Conservation (phyloP, 371 early-diverging fungal species). For the Globomyces sp. region DNA sequence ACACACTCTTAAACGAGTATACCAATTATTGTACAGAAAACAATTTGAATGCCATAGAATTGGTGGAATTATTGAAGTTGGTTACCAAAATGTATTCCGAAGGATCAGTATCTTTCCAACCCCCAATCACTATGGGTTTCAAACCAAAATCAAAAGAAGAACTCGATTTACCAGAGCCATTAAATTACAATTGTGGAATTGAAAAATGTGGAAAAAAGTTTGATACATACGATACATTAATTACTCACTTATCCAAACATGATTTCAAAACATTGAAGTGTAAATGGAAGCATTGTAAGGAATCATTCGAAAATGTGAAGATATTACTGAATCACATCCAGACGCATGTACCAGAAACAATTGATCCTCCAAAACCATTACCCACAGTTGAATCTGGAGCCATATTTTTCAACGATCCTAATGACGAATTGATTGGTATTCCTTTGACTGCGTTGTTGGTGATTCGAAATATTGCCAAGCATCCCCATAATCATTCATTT, state of each 20-base stretch:
- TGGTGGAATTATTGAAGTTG: background rate
- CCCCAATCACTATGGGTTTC: background rate
- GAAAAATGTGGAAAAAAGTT: background rate
- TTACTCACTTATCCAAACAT: background rate
- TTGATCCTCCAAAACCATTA: background rate
- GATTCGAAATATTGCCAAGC: slow-evolving; percentile 64
- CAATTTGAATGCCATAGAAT: background rate
- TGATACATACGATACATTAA: background rate
- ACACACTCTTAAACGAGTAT: background rate
- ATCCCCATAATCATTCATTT: slow-evolving; percentile 54
- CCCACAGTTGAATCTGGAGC: background rate
- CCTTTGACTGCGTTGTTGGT: slow-evolving; percentile 70
- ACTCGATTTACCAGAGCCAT: background rate
- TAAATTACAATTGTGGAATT: background rate
- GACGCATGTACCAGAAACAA: background rate
- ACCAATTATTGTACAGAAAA: slow-evolving; percentile 9
- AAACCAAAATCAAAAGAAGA: background rate
- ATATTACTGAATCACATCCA: slow-evolving; percentile 10
- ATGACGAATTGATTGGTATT: slow-evolving; percentile 62
- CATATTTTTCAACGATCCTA: slow-evolving; percentile 20
- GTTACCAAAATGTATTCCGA: background rate
- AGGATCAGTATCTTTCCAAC: background rate
- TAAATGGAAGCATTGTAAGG: slow-evolving; percentile 6
- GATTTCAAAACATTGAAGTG: slow-evolving; percentile 5
- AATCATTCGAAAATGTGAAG: background rate